Evolutionary conservation across 148 eudicot species (phyloP), one percentile per base, ranked within the genome.

Genomic region (Cornus florida): DNA sequence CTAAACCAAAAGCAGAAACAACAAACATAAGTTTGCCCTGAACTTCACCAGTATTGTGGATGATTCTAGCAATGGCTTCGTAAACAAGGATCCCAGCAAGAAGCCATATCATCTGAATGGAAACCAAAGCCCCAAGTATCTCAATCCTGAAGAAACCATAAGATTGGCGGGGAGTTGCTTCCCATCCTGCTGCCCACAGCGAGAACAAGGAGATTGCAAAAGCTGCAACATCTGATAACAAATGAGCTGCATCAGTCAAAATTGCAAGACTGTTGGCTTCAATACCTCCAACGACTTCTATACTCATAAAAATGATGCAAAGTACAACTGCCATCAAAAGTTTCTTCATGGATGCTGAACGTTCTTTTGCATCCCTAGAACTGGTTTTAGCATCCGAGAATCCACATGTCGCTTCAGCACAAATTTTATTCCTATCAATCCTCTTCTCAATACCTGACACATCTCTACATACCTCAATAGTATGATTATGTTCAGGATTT

Each of bases 151-250:
- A 91, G 83, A 92, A 92, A 0, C 97, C 97, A 72, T 92, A 92
- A 17, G 94, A 89, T 72, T 89, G 97, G 3, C 88, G 92, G 17
- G 97, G 94, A 24, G 86, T 92, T 48, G 97, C 90, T 86, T 91
- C 97, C 97, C 97, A 92, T 57, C 97, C 94, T 5, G 97, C 77
- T 11, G 92, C 97, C 97, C 97, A 91, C 71, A 92, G 73, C 2
- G 97, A 89, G 76, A 92, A 89, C 75, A 92, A 80, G 3, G 94
- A 92, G 39, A 92, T 89, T 57, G 97, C 94, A 87, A 92, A 92
- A 75, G 97, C 91, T 39, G 97, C 97, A 69, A 92, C 94, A 81
- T 92, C 97, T 3, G 94, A 91, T 0, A 92, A 85, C 84, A 91
- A 76, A 88, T 92, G 97, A 41, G 97, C 97, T 11, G 97, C 92